Percentiles rank a stretch among this genome's conserved stretches.
Conservation (phyloP, 495 filamentous ascomycete genomes). For the Physcia stellaris region DNA sequence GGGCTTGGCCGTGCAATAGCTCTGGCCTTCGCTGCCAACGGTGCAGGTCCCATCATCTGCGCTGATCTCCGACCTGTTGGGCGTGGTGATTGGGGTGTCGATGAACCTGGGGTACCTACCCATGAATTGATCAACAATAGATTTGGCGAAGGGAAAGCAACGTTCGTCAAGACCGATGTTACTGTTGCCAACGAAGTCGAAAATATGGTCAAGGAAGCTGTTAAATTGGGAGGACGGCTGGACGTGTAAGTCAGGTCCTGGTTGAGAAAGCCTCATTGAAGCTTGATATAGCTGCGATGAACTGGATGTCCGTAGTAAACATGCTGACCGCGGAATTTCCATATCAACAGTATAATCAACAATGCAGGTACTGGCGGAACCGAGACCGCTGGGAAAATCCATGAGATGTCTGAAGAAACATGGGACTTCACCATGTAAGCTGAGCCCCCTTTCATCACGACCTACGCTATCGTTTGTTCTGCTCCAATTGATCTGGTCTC, state of each 20-base stretch:
- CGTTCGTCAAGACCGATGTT: slow-evolving; percentile 36
- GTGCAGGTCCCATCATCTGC: slow-evolving; percentile 31
- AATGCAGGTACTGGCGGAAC: slow-evolving; percentile 30
- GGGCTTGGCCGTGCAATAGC: slow-evolving; percentile 29
- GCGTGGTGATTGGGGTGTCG: slow-evolving; percentile 12
- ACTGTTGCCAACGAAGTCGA: slow-evolving; percentile 25
- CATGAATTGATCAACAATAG: slow-evolving; percentile 24
- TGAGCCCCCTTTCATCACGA: too few relatives aligned
- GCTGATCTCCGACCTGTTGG: slow-evolving; percentile 27
- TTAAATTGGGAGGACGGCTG: slow-evolving; percentile 28
- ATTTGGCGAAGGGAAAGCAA: slow-evolving; percentile 23
- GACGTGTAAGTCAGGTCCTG: slow-evolving; percentile 42
- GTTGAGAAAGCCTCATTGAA: too few relatives aligned
- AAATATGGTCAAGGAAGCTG: slow-evolving; percentile 23
- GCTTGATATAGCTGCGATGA: too few relatives aligned
- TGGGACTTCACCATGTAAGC: slow-evolving; percentile 33
- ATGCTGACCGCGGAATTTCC: too few relatives aligned
- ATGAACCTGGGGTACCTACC: slow-evolving; percentile 24
- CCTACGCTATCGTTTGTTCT: too few relatives aligned
- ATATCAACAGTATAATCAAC: slow-evolving; percentile 30
- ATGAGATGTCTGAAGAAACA: slow-evolving; percentile 23
- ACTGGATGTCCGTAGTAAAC: too few relatives aligned
- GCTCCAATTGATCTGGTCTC: too few relatives aligned
- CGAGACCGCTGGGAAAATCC: slow-evolving; percentile 19
- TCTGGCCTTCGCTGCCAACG: slow-evolving; percentile 27